These are phyloP conservation scores for Umbelopsis ramanniana DNA, from an alignment of 192 early-diverging fungal species.

Conservation along the genomic window DNA sequence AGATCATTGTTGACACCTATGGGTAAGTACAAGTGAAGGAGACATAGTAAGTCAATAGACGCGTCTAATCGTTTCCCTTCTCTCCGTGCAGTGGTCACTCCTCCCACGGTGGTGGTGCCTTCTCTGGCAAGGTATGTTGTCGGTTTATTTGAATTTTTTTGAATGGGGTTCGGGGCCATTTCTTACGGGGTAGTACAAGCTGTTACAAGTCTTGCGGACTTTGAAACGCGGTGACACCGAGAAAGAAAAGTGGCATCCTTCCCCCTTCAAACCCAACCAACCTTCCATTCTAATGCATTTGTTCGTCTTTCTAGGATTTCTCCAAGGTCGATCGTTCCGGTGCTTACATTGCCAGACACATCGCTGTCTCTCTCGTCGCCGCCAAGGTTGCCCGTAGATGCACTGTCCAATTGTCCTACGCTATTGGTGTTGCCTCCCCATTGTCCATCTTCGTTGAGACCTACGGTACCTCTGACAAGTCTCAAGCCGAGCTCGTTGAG, in stretches of 20 bases:
- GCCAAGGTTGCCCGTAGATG: constrained; percentile 90
- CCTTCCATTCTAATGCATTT: constrained; percentile 25
- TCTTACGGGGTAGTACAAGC: constrained; percentile 81
- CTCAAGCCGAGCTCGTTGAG: constrained; percentile 86
- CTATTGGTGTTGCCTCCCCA: constrained; percentile 96
- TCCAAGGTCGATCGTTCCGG: constrained; percentile 99
- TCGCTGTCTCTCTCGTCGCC: constrained; percentile 94
- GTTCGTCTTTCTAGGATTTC: constrained; percentile 92
- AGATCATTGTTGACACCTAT: constrained; percentile 41
- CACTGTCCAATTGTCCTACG: constrained; percentile 96
- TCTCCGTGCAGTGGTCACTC: constrained; percentile 1
- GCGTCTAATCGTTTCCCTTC: too few relatives aligned
- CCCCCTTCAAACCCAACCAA: constrained; percentile 68
- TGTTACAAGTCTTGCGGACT: constrained; percentile 98
- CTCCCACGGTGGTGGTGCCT: constrained; percentile 86
- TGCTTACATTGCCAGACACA: constrained; percentile 96
- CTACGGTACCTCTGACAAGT: constrained; percentile 92
- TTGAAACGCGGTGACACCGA: constrained; percentile 46
- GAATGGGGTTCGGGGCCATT: neutral
- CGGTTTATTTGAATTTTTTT: constrained; percentile 48
- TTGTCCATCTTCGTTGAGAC: constrained; percentile 95
- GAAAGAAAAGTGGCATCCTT: too few relatives aligned
- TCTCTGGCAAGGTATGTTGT: constrained; percentile 99
- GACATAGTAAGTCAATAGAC: too few relatives aligned
- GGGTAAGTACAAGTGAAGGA: neutral